These are phyloP conservation scores for Thalassiosira mediterranea DNA, from an alignment of 352 stramenopile genomes.

Conservation along the genomic window DNA sequence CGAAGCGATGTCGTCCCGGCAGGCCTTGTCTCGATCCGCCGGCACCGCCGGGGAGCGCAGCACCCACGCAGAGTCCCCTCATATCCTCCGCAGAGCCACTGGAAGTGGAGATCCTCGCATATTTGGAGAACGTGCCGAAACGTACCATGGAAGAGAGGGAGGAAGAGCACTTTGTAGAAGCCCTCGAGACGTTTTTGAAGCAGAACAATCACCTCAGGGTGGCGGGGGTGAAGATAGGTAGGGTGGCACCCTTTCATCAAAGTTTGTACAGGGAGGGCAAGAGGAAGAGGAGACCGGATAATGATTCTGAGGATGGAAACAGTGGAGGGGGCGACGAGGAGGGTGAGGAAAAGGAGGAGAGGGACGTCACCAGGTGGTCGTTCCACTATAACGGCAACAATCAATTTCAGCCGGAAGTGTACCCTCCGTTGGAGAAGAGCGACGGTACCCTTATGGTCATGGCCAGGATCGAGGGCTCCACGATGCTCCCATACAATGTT, in stretches of 20 bases:
- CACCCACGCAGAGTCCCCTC: not conserved
- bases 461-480: slow-evolving; percentile 10
- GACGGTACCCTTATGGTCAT: slow-evolving; percentile 18
- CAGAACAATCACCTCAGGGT: slow-evolving; percentile 8
- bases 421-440: slow-evolving; percentile 1
- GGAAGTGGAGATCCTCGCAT: slow-evolving; percentile 18
- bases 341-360: no score
- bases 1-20: slow-evolving; percentile 19
- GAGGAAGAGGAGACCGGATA: not conserved
- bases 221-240: not conserved
- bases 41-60: not conserved
- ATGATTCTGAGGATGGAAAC: not conserved
- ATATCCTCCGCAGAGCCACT: not conserved
- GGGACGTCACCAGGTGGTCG: not conserved
- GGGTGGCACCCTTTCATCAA: slow-evolving; percentile 10
- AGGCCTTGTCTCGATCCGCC: slow-evolving; percentile 14
- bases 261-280: slow-evolving; percentile 18
- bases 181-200: slow-evolving; percentile 8
- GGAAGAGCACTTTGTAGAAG: slow-evolving; percentile 17
- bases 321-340: not conserved
- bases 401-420: not conserved
- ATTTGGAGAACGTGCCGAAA: slow-evolving; percentile 27
- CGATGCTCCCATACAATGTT: slow-evolving; percentile 23
- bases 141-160: slow-evolving; percentile 17
- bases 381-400: slow-evolving; percentile 28